Evolutionary conservation across 1,284 basidiomycete species (phyloP), one percentile per base, ranked within the genome.

Genomic region (Cystobasidiaceae sp.): DNA sequence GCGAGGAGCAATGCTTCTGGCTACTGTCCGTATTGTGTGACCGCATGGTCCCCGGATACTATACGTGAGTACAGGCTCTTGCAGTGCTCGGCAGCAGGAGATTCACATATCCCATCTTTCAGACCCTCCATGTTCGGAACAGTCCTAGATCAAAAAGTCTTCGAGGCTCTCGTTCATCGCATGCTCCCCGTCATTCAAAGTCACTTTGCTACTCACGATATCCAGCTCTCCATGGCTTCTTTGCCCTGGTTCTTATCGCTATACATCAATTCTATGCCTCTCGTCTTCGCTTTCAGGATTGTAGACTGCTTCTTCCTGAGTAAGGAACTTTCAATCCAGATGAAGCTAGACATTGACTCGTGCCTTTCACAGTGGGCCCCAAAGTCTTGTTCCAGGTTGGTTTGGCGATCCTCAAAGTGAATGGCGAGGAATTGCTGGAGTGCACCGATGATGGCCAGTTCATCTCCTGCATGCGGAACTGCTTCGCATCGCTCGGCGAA

Each of bases 121-220:
- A 93, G 90, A 69, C 91, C 93, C 8, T 96, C 93, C 0, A 98
- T 99, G 96, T 93, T 97, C 71, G 96, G 96, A 11, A 98, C 96
- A 0, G 82, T 98, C 8, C 84, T 99, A 5, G 96, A 99, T 75
- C 96, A 98, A 76, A 86, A 93, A 32, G 96, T 98, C 0, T 99
- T 99, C 71, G 96, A 99, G 77, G 86, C 94, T 11, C 82, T 99
- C n/a, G 94, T 98, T 7, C 84, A 90, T 71, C 84, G 86, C 61
- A 91, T 88, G 13, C 72, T 79, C 27, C 78, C 79, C n/a, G 73
- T 94, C 75, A 90, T 98, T 71, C 87, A 96, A 72, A 92, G 97
- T 32, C 91, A 98, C 76, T 97, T 97, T 79, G 82, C 85, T 69
- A 81, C 79, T 21, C 90, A 96, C 50, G 96, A 98, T 74, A 93